Conservation (phyloP, 306 rosid genomes). For the Chamaecrista fasciculata region DNA sequence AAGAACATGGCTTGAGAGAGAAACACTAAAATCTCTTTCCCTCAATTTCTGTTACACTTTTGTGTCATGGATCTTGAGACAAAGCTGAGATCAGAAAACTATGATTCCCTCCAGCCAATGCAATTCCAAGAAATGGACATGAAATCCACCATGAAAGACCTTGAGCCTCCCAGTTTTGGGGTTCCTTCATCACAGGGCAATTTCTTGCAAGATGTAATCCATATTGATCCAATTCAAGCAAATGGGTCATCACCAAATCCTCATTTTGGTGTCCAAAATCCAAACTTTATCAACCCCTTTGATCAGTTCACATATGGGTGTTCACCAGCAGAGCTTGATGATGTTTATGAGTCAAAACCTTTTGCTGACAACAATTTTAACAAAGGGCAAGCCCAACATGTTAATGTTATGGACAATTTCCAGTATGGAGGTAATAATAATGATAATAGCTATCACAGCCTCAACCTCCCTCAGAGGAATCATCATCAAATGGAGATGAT, state of each 20-base stretch:
- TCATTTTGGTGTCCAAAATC: conserved; percentile 33
- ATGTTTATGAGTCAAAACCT: conserved; percentile 51
- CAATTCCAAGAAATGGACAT: conserved; percentile 27
- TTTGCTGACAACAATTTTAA: conserved; percentile 31
- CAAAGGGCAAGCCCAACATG: conserved; percentile 36
- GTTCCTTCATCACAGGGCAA: conserved; percentile 39
- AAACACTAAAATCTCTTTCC: conserved; percentile 23
- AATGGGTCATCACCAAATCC: conserved; percentile 40
- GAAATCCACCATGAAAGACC: conserved; percentile 36
- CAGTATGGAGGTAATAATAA: conserved; percentile 34
- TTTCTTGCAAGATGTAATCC: conserved; percentile 53
- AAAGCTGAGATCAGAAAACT: conserved; percentile 35
- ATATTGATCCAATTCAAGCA: conserved; percentile 37
- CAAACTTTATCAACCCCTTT: conserved; percentile 35
- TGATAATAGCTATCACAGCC: not conserved
- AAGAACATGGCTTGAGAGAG: conserved; percentile 22
- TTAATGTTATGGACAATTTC: conserved; percentile 64
- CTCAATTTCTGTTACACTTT: conserved; percentile 26
- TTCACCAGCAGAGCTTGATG: conserved; percentile 30
- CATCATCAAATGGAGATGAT: conserved; percentile 32
- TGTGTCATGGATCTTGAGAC: conserved; percentile 61
- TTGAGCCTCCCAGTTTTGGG: conserved; percentile 35
- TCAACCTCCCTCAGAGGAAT: conserved; percentile 42
- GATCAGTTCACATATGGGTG: conserved; percentile 24
- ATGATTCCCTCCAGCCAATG: conserved; percentile 31